A percentile compares a stretch with the other conserved stretches of the same genome.
Evolutionary conservation across 306 rosid genomes (phyloP).

Genomic region (Spatholobus suberectus): DNA sequence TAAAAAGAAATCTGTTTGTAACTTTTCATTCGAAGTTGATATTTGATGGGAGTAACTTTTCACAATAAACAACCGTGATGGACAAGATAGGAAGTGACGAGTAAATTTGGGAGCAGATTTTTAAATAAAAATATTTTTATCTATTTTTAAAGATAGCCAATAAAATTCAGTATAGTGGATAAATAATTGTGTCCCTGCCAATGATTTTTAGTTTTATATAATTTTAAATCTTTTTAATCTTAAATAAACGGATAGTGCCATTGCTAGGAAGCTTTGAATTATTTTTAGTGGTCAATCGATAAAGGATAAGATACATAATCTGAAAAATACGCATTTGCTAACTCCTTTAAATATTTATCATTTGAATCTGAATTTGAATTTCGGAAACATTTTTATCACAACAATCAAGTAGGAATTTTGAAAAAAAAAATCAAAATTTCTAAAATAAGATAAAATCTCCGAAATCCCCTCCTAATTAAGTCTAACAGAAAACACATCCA

Average conservation of each 20-base stretch:
- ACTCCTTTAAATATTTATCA: no score
- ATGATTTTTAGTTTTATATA: neutral
- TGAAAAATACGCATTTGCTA: no score
- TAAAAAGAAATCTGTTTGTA: neutral
- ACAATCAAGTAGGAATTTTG: no score
- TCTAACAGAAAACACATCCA: no score
- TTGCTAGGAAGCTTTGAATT: neutral
- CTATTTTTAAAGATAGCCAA: neutral
- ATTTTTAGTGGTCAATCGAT: neutral
- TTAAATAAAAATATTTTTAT: no score
- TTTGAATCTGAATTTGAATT: no score
- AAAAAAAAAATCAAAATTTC: no score
- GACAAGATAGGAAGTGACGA: neutral
- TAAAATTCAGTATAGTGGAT: neutral
- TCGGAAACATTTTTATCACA: no score
- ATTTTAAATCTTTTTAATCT: neutral
- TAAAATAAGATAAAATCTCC: no score
- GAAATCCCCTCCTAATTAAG: no score
- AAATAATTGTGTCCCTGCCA: neutral
- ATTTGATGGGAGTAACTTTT: neutral
- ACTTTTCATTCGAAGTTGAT: no score
- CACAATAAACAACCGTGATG: neutral
- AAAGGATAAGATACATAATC: neutral
- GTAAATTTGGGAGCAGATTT: neutral
- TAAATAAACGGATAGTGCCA: neutral